Base-by-base conservation (phyloP, 805 yeast species). In the Metschnikowia arizonensis region DNA sequence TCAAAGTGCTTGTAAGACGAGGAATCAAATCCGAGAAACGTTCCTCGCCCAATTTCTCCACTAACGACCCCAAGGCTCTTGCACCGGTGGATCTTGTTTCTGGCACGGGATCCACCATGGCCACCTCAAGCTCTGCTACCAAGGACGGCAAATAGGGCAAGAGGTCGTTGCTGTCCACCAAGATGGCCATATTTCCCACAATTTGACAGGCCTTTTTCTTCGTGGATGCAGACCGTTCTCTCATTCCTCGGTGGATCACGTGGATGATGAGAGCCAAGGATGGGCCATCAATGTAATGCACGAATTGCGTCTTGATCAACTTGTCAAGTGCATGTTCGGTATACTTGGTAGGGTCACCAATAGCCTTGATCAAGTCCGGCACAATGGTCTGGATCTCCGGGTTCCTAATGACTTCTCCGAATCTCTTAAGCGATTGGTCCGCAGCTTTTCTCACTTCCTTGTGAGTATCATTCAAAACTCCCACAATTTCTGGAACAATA, bases 51-150 rank as follows among this genome's bases (percentile, higher is more conserved):
- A 93, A 74, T 62, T 90, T 91, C 63, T 93, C 98, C 39, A 95
- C 97, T 50, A 93, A 74, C 0, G 97, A 88, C 55, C 99, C 99
- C 42, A 93, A 70, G 0, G 99, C 99, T 66, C 97, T 82, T 17
- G 97, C 90, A 19, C 98, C 98, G 17, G 97, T 93, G 1, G 98
- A 95, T 63, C 98, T 81, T 0, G 99, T 93, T 33, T 82, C 87
- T 26, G 98, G 96, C 42, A 93, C 99, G 1, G 99, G 99, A 57
- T 93, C 99, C 41, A 95, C 97, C 96, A 93, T 91, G 5, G 98
- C 95, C 34, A 78, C 74, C 63, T 93, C 96, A 49, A 93, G 77
- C 56, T 89, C 97, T 9, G 81, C 74, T 35, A 91, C 83, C 55
- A 93, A 73, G 34, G 81, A 79, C 18, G 81, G 77, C 57, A 93